Base-by-base conservation (phyloP, 495 filamentous ascomycete genomes). In the Lophiotrema nucula region DNA sequence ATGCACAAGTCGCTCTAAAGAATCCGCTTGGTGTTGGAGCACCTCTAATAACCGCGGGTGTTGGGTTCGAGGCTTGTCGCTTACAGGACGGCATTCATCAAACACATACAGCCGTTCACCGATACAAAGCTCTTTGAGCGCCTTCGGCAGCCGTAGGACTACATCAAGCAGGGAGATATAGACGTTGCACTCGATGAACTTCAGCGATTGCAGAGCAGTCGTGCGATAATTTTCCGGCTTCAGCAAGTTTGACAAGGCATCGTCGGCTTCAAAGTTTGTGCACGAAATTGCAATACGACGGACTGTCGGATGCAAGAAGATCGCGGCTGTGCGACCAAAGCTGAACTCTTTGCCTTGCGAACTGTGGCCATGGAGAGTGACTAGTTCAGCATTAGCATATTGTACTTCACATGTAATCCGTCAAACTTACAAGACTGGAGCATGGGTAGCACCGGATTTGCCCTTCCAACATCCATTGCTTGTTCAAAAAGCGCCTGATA, bases 231-330 rank as follows among this genome's bases (percentile, higher is more conserved):
- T 61, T 1, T 53, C 41, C 2, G 49, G 21, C 6, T 10, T 10
- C n/a, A 44, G 16, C 4, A 55, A 26, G 16, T 50, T 26, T 38
- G 13, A 24, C 10, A 28, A 13, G 16, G 46, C 54, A 18, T 51
- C 47, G 13, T 54, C 26, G 13, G 31, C 42, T 2, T 58, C 27
- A 38, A 63, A 63, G 24, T 62, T 42, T 16, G 47, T 24, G 43
- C 63, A 66, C 5, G 58, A 62, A 16, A 66, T 46, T 4, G 53
- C 55, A 23, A 66, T 41, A 19, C 37, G 27, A 19, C 49, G 53
- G 19, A 66, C 47, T 5, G 58, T 66, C 4, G 63, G 63, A 47
- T 66, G 63, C 19, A 62, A 38, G 31, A 66, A 66, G 3, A 66
- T 59, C 11, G 53, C 26, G 25, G 58, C 41, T 23, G 21, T 45